These are phyloP conservation scores for Candida namnaoensis DNA, from an alignment of 805 yeast genomes.

Conservation along the genomic window DNA sequence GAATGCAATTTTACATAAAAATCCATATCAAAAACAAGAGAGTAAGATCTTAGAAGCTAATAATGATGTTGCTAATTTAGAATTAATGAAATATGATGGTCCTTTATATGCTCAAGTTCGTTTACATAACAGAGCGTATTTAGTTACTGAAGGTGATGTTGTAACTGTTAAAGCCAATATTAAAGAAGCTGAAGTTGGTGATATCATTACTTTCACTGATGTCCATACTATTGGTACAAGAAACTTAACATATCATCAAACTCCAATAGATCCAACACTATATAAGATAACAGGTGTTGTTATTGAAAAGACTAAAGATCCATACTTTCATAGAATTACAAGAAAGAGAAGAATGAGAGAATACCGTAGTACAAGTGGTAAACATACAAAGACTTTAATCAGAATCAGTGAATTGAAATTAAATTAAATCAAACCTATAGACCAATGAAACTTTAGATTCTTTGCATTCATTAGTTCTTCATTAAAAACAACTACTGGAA, in stretches of 20 bases:
- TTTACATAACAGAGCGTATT: constrained; percentile 75
- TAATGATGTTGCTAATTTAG: too few species aligned
- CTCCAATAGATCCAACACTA: constrained; percentile 42
- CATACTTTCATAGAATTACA: constrained; percentile 61
- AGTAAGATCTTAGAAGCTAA: neutral
- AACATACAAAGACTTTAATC: constrained; percentile 70
- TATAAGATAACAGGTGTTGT: constrained; percentile 69
- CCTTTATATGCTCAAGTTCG: constrained; percentile 75
- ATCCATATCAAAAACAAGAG: neutral
- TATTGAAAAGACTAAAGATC: constrained; percentile 77
- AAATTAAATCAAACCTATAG: too few species aligned
- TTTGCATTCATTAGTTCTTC: too few species aligned
- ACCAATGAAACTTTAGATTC: neutral
- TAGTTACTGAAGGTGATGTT: constrained; percentile 87
- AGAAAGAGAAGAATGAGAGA: constrained; percentile 79
- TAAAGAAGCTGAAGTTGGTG: constrained; percentile 77
- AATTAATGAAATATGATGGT: constrained; percentile 56
- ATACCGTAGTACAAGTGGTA: constrained; percentile 52
- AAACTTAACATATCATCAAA: constrained; percentile 58
- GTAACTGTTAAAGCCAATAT: constrained; percentile 72
- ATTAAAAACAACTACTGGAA: too few species aligned
- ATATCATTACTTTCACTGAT: constrained; percentile 61
- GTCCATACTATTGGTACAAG: constrained; percentile 82
- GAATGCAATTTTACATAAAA: too few species aligned
- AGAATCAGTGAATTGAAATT: constrained; percentile 67